Evolutionary conservation across 495 filamentous ascomycete genomes (phyloP), one percentile per base, ranked within the genome.

Genomic region (Friedmanniomyces simplex): DNA sequence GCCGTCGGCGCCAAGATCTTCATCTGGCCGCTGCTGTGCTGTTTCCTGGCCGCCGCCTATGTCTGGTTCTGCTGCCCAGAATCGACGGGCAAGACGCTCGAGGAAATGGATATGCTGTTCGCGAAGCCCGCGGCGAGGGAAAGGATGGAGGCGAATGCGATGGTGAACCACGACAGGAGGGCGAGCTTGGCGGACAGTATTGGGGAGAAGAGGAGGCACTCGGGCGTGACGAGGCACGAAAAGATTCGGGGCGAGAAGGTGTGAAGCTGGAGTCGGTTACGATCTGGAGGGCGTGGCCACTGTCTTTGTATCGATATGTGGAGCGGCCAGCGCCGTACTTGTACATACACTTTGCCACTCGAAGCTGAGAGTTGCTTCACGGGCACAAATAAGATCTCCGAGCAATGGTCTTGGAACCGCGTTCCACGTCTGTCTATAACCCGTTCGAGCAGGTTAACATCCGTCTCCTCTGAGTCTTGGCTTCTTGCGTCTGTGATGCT

Each of bases 1-100:
- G 55, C 55, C 24, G 55, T 58, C 21, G 55, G 55, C 21, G 51
- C 55, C 2, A 52, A 52, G 47, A 58, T 58, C 49, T 58, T 58
- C 48, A 52, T 58, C 47, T 58, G 55, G 55, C 55, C 55, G 10
- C 55, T 58, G 48, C 30, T 58, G 14, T 52, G 48, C 55, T 58
- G 55, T 21, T 52, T 58, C 26, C 30, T 58, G 12, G n/a, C 55
- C 22, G 55, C 55, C 3, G 55, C 55, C 7, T 58, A 58, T 22
- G 55, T 58, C 55, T 58, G 50, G 21, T 58, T 59, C 48, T 37
- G 49, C 13, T 62, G 59, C 59, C 59, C 55, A 14, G 59, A 62
- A 37, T 60, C 46, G 18, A 49, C 46, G 11, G 46, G 46, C 20
- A 49, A 49, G 37, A 57, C 58, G n/a, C 54, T 61, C 14, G 58